These are phyloP conservation scores for Acanthamoeba lugdunensis DNA, from an alignment of 208 protist genomes.

Conservation along the genomic window DNA sequence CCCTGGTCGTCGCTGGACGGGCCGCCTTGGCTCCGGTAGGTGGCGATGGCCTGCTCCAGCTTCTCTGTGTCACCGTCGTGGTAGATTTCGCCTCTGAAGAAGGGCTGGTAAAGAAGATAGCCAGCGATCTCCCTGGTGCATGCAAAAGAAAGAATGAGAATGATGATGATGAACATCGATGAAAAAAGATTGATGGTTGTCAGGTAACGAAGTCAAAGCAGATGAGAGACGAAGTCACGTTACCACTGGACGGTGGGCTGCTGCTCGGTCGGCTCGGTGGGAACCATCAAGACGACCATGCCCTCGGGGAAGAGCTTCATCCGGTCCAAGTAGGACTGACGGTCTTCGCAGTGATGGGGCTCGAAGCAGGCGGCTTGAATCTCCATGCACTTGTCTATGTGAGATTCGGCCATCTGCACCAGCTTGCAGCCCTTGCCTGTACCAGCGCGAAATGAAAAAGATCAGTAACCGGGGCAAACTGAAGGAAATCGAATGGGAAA, in stretches of 20 bases:
- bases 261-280: constrained; percentile 39
- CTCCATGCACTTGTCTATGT: constrained; percentile 57
- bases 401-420: constrained; percentile 56
- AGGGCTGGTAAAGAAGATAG: constrained; percentile 65
- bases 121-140: constrained; percentile 45
- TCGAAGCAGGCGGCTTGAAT: constrained; percentile 58
- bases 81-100: constrained; percentile 62
- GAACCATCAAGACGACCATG: constrained; percentile 49
- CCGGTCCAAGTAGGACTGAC: constrained; percentile 37
- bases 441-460: background rate
- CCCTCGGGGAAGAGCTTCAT: constrained; percentile 61
- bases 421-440: constrained; percentile 64
- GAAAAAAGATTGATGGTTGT: background rate
- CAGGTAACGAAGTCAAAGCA: background rate
- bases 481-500: background rate
- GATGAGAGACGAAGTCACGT: background rate
- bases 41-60: constrained; percentile 14
- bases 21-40: background rate
- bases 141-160: background rate
- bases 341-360: constrained; percentile 48
- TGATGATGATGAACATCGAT: background rate
- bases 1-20: background rate
- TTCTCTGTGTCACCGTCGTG: constrained; percentile 37
- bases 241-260: constrained; percentile 39
- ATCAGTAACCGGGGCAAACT: background rate